Percentiles rank a stretch among this genome's conserved stretches.
These are phyloP conservation scores for Ascochyta pisi DNA, from an alignment of 2,329 filamentous ascomycete genomes.

Conservation along the genomic window DNA sequence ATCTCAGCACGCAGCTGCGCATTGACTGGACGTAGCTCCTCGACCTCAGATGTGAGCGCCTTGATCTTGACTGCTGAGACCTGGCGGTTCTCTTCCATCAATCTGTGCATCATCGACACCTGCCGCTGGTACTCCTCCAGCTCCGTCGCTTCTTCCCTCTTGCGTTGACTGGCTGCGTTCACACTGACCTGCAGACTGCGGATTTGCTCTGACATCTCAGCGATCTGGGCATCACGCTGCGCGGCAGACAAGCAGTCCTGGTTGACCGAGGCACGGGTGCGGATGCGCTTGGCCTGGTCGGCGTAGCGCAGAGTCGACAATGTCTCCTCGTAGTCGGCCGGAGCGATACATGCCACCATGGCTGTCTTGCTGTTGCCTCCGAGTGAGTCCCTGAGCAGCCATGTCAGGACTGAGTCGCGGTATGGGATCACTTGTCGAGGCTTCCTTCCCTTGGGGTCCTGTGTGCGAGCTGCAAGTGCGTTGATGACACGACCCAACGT, in stretches of 20 bases:
- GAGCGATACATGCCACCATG: conserved; percentile 98
- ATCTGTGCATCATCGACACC: conserved; percentile 86
- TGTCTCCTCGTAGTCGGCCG: conserved; percentile 96
- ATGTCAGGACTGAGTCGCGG: conserved; percentile 81
- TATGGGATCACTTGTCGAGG: conserved; percentile 80
- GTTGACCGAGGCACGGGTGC: conserved; percentile 92
- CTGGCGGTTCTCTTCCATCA: conserved; percentile 93
- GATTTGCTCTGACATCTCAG: conserved; percentile 95
- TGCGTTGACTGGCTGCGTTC: conserved; percentile 64
- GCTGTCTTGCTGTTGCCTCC: conserved; percentile 98
- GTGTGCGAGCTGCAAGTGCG: conserved; percentile 75
- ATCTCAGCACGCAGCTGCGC: conserved; percentile 74
- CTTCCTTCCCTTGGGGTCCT: conserved; percentile 50
- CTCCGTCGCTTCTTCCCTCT: conserved; percentile 82
- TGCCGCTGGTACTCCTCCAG: conserved; percentile 94
- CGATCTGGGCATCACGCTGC: conserved; percentile 91
- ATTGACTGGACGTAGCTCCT: conserved; percentile 56
- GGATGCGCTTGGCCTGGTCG: conserved; percentile 96
- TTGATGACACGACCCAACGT: conserved; percentile 96
- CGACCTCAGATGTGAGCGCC: conserved; percentile 66
- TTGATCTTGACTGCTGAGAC: conserved; percentile 94
- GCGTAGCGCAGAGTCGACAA: conserved; percentile 95
- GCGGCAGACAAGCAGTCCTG: conserved; percentile 92
- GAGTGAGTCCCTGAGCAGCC: conserved; percentile 93
- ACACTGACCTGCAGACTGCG: conserved; percentile 79